phyloP scores from a whole-genome alignment of 768 basidiomycete species.

The Neoboletus brunneissimus region DNA sequence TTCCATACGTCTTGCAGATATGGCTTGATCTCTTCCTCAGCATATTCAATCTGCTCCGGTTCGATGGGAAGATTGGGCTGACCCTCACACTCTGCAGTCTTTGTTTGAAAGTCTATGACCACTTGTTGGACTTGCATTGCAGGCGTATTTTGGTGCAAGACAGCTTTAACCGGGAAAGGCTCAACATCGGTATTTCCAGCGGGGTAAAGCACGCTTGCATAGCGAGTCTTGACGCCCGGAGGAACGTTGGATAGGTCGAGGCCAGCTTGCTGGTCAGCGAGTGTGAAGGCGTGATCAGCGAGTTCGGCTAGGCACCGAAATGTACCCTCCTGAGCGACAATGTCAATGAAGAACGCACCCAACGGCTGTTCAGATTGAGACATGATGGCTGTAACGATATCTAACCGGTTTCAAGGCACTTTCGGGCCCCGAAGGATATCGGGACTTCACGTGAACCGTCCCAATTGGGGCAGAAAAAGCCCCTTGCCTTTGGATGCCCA shows the following conservation, averaged over 20 bases:
- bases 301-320: constrained; percentile 19
- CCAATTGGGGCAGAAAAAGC: too few species aligned
- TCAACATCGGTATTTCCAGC: constrained; percentile 1
- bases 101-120: constrained; percentile 17
- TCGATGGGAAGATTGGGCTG: constrained; percentile 16
- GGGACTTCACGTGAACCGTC: not conserved
- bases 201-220: constrained; percentile 17
- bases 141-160: constrained; percentile 13
- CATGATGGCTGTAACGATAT: not conserved
- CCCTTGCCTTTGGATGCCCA: too few species aligned
- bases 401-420: not conserved
- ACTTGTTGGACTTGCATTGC: constrained; percentile 9
- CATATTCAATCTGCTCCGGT: constrained; percentile 19
- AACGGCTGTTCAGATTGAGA: constrained; percentile 9
- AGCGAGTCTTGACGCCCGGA: constrained; percentile 4
- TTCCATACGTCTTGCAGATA: constrained; percentile 13
- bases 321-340: constrained; percentile 3
- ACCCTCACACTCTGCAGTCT: constrained; percentile 13
- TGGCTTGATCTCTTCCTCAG: constrained; percentile 10
- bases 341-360: constrained; percentile 16
- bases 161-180: constrained; percentile 11
- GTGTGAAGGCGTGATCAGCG: constrained; percentile 19
- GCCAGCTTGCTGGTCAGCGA: constrained; percentile 3
- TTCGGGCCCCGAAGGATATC: not conserved
- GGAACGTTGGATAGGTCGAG: not conserved